Evolutionary conservation across 805 yeast species (phyloP), one percentile per base, ranked within the genome.

Genomic region (Kodamaea kaohsiungensis): DNA sequence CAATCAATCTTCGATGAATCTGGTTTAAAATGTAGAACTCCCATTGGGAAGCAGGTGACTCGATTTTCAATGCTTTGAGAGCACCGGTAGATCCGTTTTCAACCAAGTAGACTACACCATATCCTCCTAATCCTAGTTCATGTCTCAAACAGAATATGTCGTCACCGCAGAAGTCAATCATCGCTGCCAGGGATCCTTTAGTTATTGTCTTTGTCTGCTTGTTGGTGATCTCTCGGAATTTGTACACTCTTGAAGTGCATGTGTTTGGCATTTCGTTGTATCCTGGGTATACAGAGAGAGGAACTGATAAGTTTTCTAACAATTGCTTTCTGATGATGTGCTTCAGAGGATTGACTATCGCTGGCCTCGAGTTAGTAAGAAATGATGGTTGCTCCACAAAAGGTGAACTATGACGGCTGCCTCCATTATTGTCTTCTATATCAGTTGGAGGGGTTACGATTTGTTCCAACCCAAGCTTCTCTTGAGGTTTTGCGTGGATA

Each of bases 91-190:
- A 78, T 5, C 56, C 61, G 3, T 76, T 69, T 65, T 88, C 92
- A 1, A 88, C 85, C 18, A 90, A 71, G 64, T 84, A 90, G 0
- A 90, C 96, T 1, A 83, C 77, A 0, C 92, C 96, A 70, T 76
- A 86, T 0, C 92, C 95, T n/a, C 96, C 96, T 61, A 80, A 81
- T 0, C 97, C 97, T 10, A 91, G 69, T 61, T 83, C 82, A 48
- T 74, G 71, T 25, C 79, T 75, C 52, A 86, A 66, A 55, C 83
- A 81, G 58, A 67, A 80, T 3, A 78, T 69, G 40, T 75, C 79
- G 25, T 72, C 75, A 6, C 75, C 79, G 39, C 74, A 71, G 30
- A 66, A 74, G 53, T 80, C 79, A 12, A 83, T 58, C 56, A 82
- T 73, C 0, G 84, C 72, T 37, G 70, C 59, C 55, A 61, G 72